phyloP scores from a whole-genome alignment of 2,329 filamentous ascomycete species.

The Emmonsia crescens region DNA sequence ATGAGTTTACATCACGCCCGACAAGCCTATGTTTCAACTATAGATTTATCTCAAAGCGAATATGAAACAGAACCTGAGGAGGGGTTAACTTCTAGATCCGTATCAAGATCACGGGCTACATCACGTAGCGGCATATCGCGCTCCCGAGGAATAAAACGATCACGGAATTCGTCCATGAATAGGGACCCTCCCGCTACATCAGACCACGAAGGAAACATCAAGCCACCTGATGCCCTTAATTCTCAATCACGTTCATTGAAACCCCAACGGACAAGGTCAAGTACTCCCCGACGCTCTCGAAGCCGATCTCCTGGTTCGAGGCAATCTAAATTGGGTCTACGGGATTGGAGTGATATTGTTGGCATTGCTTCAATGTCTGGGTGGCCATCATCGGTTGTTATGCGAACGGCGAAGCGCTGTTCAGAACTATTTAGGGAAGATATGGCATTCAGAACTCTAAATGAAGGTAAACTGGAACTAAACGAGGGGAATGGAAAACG shows the following conservation, averaged over 20 bases:
- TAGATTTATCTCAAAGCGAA: conserved; percentile 21
- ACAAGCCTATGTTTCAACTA: conserved; percentile 35
- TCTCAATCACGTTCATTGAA: neutral
- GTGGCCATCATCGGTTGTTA: conserved; percentile 54
- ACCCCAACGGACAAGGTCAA: neutral
- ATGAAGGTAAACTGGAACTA: conserved; percentile 25
- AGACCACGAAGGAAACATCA: conserved; percentile 2
- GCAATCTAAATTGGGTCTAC: conserved; percentile 28
- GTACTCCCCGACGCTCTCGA: neutral
- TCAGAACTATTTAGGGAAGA: conserved; percentile 61
- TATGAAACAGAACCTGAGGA: conserved; percentile 23
- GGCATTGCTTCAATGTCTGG: conserved; percentile 66
- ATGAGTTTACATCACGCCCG: conserved; percentile 58
- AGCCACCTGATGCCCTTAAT: conserved; percentile 4
- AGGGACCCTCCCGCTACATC: neutral
- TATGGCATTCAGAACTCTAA: conserved; percentile 53
- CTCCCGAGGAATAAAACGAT: conserved; percentile 19
- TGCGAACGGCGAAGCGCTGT: conserved; percentile 62
- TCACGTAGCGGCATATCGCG: conserved; percentile 10
- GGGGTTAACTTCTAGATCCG: conserved; percentile 15
- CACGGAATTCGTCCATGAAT: neutral
- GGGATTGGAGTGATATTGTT: conserved; percentile 80
- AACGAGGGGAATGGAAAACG: conserved; percentile 14
- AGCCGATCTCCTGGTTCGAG: conserved; percentile 3
- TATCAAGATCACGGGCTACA: conserved; percentile 8